Base-by-base conservation (phyloP, 2,329 filamentous ascomycete genomes). In the Cytospora paraplurivora region DNA sequence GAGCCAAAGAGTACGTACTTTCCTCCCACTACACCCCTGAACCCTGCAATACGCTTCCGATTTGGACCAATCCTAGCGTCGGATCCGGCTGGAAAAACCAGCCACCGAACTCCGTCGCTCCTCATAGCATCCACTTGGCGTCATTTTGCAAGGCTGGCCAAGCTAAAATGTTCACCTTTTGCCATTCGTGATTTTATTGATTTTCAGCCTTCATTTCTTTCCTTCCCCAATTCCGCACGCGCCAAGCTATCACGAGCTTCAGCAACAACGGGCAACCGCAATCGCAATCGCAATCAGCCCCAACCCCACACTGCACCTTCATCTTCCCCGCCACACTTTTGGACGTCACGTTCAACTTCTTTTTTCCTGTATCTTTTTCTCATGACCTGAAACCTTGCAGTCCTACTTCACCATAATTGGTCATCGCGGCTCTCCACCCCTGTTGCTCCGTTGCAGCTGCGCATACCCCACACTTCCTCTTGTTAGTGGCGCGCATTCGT, bases 201-300 rank as follows among this genome's bases (percentile, higher is more conserved):
- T 70, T 70, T 63, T 71, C 70, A 72, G 71, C 70, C 70, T 71
- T 70, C 66, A 64, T 67, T 67, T 63, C 59, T 58, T 64, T 49
- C 52, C 59, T 56, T 62, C 58, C 47, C 58, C 62, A 66, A 65
- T 65, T 62, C 65, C 60, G 56, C 65, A 66, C 64, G 63, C 66
- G 68, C 67, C 63, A 64, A 66, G 63, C 66, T 68, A 64, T 66
- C 72, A 69, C 69, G 66, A 66, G 64, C 64, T 63, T 61, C 56
- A 67, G 55, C 60, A 60, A 59, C 55, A 59, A 64, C 62, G 53
- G 53, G 51, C 66, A 62, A 58, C 63, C 64, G 66, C 55, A 27
- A 27, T 27, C 27, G 27, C 27, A 62, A 58, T 62, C 64, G 66
- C 55, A 53, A 58, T 62, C 63, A 61, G 56, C 51, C 27, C 19